These are phyloP conservation scores for Podochytrium sp. DNA, from an alignment of 192 early-diverging fungal genomes.

Conservation along the genomic window DNA sequence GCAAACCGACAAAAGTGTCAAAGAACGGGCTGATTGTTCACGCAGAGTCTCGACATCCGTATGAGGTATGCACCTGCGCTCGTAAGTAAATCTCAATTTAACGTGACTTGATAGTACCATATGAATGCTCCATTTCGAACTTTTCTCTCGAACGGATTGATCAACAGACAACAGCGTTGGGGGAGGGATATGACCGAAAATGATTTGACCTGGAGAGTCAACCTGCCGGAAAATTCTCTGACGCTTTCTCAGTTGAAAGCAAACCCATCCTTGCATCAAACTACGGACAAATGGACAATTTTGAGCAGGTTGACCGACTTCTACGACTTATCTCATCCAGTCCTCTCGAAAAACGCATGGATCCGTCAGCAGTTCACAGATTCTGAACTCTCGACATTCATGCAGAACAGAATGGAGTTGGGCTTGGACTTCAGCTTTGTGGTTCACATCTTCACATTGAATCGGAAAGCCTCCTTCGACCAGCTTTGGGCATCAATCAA, in stretches of 20 bases:
- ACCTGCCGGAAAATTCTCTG: neutral
- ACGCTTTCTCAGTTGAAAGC: neutral
- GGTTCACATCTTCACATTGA: conserved; percentile 32
- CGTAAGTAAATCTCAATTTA: neutral
- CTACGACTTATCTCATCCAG: conserved; percentile 32
- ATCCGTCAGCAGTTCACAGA: conserved; percentile 26
- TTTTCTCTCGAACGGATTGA: conserved; percentile 34
- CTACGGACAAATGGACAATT: conserved; percentile 21
- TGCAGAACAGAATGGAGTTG: neutral
- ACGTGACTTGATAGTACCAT: conserved; percentile 17
- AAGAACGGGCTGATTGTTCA: conserved; percentile 30
- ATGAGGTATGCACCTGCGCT: conserved; percentile 15
- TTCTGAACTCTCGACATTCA: conserved; percentile 9
- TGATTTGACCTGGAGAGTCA: conserved; percentile 31
- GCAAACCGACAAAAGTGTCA: conserved; percentile 10
- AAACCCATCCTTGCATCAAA: neutral
- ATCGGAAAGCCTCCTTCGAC: conserved; percentile 31
- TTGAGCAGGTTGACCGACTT: conserved; percentile 19
- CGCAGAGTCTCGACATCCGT: conserved; percentile 38
- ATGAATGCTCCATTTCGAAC: conserved; percentile 34
- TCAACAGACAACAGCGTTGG: conserved; percentile 26
- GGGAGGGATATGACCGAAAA: conserved; percentile 21
- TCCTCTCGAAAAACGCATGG: conserved; percentile 29
- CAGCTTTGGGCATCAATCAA: conserved; percentile 30
- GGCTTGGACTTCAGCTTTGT: conserved; percentile 16